A percentile compares a stretch with the other conserved stretches of the same genome.
Conservation (phyloP, 495 filamentous ascomycete species). For the Penicillium verhagenii region DNA sequence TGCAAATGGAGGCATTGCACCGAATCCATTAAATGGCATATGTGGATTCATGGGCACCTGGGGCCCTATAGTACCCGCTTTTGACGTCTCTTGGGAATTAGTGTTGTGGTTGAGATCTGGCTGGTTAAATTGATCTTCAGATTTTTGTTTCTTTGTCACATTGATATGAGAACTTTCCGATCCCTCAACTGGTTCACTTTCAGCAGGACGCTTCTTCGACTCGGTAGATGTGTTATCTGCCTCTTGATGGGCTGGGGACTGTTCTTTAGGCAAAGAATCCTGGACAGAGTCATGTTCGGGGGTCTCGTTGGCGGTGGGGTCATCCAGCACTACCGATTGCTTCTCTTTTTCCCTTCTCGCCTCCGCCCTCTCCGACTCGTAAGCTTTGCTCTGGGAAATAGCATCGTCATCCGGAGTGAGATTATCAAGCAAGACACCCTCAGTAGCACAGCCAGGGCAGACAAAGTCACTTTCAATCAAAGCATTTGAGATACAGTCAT, state of each 20-base stretch:
- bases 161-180: conserved; percentile 21
- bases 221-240: conserved; percentile 17
- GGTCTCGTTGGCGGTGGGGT: conserved; percentile 32
- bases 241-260: conserved; percentile 38
- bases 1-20: conserved; percentile 39
- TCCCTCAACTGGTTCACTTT: conserved; percentile 56
- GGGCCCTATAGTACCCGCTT: conserved; percentile 8
- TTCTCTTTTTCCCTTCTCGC: conserved; percentile 63
- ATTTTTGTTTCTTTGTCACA: conserved; percentile 37
- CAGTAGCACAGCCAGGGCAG: conserved; percentile 86
- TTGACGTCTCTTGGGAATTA: neutral
- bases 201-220: conserved; percentile 78
- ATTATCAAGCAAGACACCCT: conserved; percentile 91
- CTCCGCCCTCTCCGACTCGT: conserved; percentile 66
- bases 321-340: conserved; percentile 31
- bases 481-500: conserved; percentile 96
- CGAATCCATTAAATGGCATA: conserved; percentile 31
- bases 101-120: neutral
- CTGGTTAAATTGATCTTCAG: conserved; percentile 19
- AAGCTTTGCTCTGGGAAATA: conserved; percentile 73
- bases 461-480: conserved; percentile 97
- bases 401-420: conserved; percentile 77
- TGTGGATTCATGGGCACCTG: conserved; percentile 11
- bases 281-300: conserved; percentile 10
- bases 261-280: conserved; percentile 19